Evolutionary conservation across 2,329 filamentous ascomycete genomes (phyloP).

Genomic region (Fusarium sp.): DNA sequence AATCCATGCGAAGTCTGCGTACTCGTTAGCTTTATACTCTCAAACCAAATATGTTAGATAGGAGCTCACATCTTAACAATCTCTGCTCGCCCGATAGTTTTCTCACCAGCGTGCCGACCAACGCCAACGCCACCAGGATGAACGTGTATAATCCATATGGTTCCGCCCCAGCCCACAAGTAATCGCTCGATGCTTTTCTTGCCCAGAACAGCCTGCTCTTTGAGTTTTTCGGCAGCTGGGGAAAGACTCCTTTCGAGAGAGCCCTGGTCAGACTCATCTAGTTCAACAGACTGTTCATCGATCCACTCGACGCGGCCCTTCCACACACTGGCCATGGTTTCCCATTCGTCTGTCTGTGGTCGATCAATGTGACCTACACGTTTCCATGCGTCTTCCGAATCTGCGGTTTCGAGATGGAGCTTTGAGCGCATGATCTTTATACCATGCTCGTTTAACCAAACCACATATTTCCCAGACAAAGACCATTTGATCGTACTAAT

Average conservation of each 20-base stretch:
- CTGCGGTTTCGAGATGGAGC: conserved; percentile 81
- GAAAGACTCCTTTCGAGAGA: conserved; percentile 57
- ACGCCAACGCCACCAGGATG: conserved; percentile 79
- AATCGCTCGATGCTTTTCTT: conserved; percentile 79
- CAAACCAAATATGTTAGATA: conserved; percentile 54
- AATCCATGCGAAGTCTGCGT: conserved; percentile 90
- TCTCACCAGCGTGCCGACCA: conserved; percentile 78
- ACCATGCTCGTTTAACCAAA: conserved; percentile 96
- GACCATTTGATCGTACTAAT: conserved; percentile 98
- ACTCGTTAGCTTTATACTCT: conserved; percentile 72
- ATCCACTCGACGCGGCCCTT: conserved; percentile 95
- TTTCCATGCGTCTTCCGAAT: conserved; percentile 92
- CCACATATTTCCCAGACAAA: conserved; percentile 89
- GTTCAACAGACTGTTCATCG: conserved; percentile 84
- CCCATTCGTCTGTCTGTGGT: conserved; percentile 89
- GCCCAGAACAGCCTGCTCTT: conserved; percentile 64
- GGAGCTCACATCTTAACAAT: conserved; percentile 90
- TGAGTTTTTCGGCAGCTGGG: conserved; percentile 63
- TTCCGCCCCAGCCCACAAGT: conserved; percentile 95
- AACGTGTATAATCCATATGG: conserved; percentile 95
- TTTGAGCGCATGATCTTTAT: conserved; percentile 98
- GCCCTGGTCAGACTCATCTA: conserved; percentile 71
- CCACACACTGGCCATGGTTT: conserved; percentile 97
- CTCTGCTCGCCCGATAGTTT: conserved; percentile 84
- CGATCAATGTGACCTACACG: conserved; percentile 92